Evolutionary conservation across 2,329 filamentous ascomycete genomes (phyloP), one percentile per base, ranked within the genome.

Genomic region (Fusarium floridanum): DNA sequence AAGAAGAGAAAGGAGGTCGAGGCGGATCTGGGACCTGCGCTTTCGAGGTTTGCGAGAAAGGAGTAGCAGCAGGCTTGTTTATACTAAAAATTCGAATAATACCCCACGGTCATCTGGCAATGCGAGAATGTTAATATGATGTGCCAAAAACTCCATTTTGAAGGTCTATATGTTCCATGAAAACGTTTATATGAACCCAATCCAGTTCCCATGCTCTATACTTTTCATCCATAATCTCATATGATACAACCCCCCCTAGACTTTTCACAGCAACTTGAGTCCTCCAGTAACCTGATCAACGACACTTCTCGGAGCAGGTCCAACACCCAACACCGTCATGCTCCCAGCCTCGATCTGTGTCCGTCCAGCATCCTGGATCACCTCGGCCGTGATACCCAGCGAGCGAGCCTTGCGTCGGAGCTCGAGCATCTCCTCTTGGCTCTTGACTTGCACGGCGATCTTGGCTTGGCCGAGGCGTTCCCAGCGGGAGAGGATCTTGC

Each of bases 291-390:
- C 91, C 82, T 92, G 86, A 82, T 99, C 95, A 60, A 99, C 92
- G 66, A 95, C 86, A 78, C 94, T 95, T 87, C 93, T 95, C 0
- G 96, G 96, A 29, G 93, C 96, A 3, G 92, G 92, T 0, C 92
- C 92, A 63, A 96, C 91, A 1, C 97, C 97, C 61, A 99, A 86
- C 48, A 99, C 97, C 0, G 97, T 99, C 82, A 94, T 89, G 82
- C 95, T 98, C 20, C 97, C 96, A 50, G 93, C 92, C 62, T 95
- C 95, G 83, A 99, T 98, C 89, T 99, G 97, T 55, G 97, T 99
- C 71, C 97, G 90, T 16, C 97, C 97, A n/a, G 97, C 97, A 84
- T 99, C 97, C 79, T 94, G 92, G 76, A 99, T 96, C 63, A 98
- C 91, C 82, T 96, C 93, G 63, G 96, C 95, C 70, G 95, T 95